phyloP scores from a whole-genome alignment of 116 monocot genomes.

The Iris pallida region DNA sequence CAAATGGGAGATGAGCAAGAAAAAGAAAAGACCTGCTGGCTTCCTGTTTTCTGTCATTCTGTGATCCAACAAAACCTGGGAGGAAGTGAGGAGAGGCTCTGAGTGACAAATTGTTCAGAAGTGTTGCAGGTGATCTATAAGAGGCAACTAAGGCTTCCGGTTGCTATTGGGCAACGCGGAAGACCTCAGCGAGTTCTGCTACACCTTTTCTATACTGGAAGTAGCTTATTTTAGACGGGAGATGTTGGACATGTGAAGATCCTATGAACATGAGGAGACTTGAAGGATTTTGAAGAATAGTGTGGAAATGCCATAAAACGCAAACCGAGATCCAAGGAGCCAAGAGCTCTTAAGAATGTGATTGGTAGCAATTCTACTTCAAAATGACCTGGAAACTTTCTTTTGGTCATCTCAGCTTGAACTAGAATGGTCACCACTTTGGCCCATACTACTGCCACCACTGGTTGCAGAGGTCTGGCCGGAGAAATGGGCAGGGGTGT shows the following conservation, averaged over 20 bases:
- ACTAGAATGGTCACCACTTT: slow-evolving; percentile 4
- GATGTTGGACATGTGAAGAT: background rate
- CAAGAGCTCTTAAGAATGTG: background rate
- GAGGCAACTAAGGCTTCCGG: background rate
- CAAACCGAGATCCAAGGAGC: too few species aligned
- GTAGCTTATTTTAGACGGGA: slow-evolving; percentile 1
- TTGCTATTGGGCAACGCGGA: background rate
- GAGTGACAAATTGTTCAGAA: background rate
- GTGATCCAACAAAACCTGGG: background rate
- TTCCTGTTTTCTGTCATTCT: background rate
- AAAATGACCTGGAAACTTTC: background rate
- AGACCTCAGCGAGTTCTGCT: background rate
- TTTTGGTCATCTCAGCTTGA: background rate
- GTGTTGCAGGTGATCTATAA: background rate
- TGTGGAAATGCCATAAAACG: too few species aligned
- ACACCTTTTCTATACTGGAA: slow-evolving; percentile 4
- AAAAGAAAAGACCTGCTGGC: background rate
- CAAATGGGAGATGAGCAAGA: background rate
- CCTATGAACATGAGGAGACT: background rate
- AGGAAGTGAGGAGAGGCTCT: background rate
- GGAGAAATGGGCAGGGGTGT: background rate
- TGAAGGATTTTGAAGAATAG: background rate
- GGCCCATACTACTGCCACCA: background rate
- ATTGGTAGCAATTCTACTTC: slow-evolving; percentile 1
- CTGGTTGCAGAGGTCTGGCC: background rate